These are phyloP conservation scores for Globisporangium irregulare DNA, from an alignment of 352 stramenopile genomes.

Conservation along the genomic window DNA sequence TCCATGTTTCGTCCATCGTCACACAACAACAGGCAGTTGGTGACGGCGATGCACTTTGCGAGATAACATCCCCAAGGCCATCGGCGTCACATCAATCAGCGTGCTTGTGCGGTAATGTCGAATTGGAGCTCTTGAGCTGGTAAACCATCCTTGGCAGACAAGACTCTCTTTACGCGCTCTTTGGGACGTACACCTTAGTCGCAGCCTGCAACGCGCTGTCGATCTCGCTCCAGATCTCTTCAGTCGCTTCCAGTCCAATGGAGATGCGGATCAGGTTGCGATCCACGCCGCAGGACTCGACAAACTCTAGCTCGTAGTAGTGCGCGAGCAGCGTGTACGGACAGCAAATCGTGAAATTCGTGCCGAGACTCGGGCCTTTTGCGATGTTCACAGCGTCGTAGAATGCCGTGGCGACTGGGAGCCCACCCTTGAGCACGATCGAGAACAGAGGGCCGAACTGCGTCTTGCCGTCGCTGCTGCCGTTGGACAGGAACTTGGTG, in stretches of 20 bases:
- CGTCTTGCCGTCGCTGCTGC: slow-evolving; percentile 19
- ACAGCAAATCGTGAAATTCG: slow-evolving; percentile 93
- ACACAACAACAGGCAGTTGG: slow-evolving; percentile 5
- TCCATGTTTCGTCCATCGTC: neutral
- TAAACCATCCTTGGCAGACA: neutral
- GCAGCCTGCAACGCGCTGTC: slow-evolving; percentile 41
- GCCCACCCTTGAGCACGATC: slow-evolving; percentile 74
- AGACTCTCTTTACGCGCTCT: neutral
- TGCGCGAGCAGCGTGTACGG: slow-evolving; percentile 93
- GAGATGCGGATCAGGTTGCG: slow-evolving; percentile 91
- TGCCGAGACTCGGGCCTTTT: slow-evolving; percentile 89
- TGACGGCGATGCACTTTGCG: neutral
- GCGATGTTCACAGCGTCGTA: slow-evolving; percentile 86
- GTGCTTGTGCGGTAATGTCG: neutral
- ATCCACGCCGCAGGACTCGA: slow-evolving; percentile 87
- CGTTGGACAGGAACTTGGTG: slow-evolving; percentile 46
- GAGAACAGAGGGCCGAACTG: slow-evolving; percentile 88
- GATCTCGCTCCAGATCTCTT: slow-evolving; percentile 68
- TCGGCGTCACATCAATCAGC: slow-evolving; percentile 9
- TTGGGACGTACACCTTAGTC: slow-evolving; percentile 12
- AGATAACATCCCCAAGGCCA: neutral
- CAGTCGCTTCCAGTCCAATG: slow-evolving; percentile 86
- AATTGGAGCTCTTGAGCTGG: neutral
- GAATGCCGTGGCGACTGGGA: slow-evolving; percentile 74
- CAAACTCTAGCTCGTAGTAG: slow-evolving; percentile 92